Conservation (phyloP, 1,284 basidiomycete genomes). For the Pyrrhoderma lamaoense region DNA sequence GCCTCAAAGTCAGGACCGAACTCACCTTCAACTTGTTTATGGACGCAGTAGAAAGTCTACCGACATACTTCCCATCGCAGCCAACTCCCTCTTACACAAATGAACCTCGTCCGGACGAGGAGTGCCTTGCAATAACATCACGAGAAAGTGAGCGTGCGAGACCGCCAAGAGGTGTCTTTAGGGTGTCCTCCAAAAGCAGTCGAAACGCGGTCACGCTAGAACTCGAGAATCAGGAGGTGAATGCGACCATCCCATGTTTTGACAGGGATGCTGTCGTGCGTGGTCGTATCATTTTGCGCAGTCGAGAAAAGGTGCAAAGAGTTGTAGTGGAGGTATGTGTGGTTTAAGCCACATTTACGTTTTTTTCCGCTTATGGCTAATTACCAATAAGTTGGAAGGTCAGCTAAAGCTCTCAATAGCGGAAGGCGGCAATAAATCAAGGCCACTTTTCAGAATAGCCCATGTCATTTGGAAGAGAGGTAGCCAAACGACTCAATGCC, state of each 20-base stretch:
- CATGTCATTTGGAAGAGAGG: conserved; percentile 38
- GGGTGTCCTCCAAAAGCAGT: conserved; percentile 16
- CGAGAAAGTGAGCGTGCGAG: conserved; percentile 15
- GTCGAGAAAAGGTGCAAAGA: conserved; percentile 13
- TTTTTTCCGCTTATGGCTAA: conserved; percentile 5
- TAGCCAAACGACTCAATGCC: conserved; percentile 29
- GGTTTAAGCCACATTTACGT: background rate
- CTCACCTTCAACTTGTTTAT: too few relatives aligned
- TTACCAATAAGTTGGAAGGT: conserved; percentile 40
- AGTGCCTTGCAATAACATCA: conserved; percentile 23
- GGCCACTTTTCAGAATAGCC: conserved; percentile 28
- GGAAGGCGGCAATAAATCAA: conserved; percentile 32
- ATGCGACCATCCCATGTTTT: conserved; percentile 21
- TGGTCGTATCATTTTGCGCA: conserved; percentile 21
- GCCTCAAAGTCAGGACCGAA: too few relatives aligned
- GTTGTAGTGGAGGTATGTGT: conserved; percentile 22
- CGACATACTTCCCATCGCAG: conserved; percentile 25
- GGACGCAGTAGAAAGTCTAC: conserved; percentile 1
- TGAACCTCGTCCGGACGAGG: conserved; percentile 23
- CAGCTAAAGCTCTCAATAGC: conserved; percentile 36
- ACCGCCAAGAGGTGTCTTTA: conserved; percentile 18
- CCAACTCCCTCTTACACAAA: conserved; percentile 25
- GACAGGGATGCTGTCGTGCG: conserved; percentile 19
- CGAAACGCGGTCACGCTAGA: conserved; percentile 18
- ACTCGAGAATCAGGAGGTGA: conserved; percentile 22